Conservation (phyloP, 192 early-diverging fungal genomes). For the Linnemannia exigua region DNA sequence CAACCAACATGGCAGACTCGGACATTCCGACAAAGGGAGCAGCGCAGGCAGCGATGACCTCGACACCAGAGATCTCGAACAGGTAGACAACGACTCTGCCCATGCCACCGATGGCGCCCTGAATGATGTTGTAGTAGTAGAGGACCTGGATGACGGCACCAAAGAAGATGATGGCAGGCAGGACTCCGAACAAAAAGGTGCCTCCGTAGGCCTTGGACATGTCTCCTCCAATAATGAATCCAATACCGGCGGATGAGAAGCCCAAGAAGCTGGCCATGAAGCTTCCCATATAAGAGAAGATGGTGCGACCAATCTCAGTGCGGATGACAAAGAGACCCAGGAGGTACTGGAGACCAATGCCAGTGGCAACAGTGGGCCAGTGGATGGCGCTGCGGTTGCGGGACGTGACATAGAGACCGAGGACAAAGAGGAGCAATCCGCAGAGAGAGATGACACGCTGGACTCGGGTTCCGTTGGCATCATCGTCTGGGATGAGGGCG, state of each 20-base stretch:
- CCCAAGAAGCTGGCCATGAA: conserved; percentile 74
- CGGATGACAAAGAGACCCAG: conserved; percentile 86
- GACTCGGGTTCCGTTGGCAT: conserved; percentile 67
- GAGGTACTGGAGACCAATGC: conserved; percentile 81
- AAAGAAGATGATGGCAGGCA: conserved; percentile 93
- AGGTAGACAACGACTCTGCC: conserved; percentile 74
- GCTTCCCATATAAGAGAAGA: conserved; percentile 76
- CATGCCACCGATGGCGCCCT: conserved; percentile 80
- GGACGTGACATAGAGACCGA: conserved; percentile 66
- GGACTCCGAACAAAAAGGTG: conserved; percentile 77
- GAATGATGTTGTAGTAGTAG: conserved; percentile 87
- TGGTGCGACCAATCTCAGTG: conserved; percentile 75
- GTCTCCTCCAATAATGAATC: conserved; percentile 76
- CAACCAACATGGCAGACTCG: conserved; percentile 87
- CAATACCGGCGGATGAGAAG: conserved; percentile 76
- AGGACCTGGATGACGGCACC: conserved; percentile 86
- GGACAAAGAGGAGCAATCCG: conserved; percentile 74
- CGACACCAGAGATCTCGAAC: conserved; percentile 84
- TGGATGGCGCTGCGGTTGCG: conserved; percentile 73
- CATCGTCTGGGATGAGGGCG: conserved; percentile 64
- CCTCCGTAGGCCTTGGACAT: conserved; percentile 48
- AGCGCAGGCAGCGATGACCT: conserved; percentile 86
- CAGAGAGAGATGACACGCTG: conserved; percentile 82
- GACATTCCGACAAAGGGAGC: conserved; percentile 89
- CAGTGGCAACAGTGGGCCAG: conserved; percentile 81